A percentile compares a stretch with the other conserved stretches of the same genome.
phyloP scores from a whole-genome alignment of 208 protist genomes.

The Wallacemonas sp. region DNA sequence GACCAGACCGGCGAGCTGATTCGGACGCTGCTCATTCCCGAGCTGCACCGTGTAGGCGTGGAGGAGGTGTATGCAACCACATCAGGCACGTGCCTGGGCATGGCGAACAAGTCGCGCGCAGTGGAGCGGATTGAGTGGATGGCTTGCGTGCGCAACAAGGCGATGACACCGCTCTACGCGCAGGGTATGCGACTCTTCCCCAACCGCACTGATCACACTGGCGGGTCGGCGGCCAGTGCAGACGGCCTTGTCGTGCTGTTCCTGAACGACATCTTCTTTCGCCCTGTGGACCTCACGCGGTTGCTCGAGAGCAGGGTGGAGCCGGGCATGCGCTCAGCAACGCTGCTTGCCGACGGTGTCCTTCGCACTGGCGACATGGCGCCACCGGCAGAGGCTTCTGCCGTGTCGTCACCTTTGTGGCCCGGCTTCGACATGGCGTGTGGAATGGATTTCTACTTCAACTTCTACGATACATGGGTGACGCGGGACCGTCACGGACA shows the following conservation, averaged over 20 bases:
- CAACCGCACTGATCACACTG: too few species aligned
- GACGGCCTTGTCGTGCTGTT: slow-evolving; percentile 72
- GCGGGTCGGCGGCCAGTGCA: too few species aligned
- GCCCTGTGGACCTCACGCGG: slow-evolving; percentile 48
- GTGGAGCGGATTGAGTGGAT: slow-evolving; percentile 79
- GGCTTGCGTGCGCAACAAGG: slow-evolving; percentile 79
- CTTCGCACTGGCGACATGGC: neutral
- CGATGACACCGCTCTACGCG: slow-evolving; percentile 58
- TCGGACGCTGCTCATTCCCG: slow-evolving; percentile 8
- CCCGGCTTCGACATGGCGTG: slow-evolving; percentile 73
- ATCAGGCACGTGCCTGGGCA: slow-evolving; percentile 35
- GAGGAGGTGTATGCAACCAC: slow-evolving; percentile 44
- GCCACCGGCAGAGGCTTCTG: neutral
- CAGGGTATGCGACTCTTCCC: slow-evolving; percentile 49
- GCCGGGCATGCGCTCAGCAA: slow-evolving; percentile 6
- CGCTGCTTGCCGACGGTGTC: slow-evolving; percentile 22
- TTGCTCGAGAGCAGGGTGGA: slow-evolving; percentile 57
- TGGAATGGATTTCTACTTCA: slow-evolving; percentile 82
- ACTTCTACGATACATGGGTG: slow-evolving; percentile 79
- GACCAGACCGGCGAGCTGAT: neutral
- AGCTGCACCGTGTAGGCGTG: slow-evolving; percentile 26
- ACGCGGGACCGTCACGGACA: slow-evolving; percentile 41
- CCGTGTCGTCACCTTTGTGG: neutral
- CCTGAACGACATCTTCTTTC: slow-evolving; percentile 82
- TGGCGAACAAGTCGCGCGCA: slow-evolving; percentile 14